Conservation (phyloP, 192 early-diverging fungal genomes). For the Backusella macrospora region DNA sequence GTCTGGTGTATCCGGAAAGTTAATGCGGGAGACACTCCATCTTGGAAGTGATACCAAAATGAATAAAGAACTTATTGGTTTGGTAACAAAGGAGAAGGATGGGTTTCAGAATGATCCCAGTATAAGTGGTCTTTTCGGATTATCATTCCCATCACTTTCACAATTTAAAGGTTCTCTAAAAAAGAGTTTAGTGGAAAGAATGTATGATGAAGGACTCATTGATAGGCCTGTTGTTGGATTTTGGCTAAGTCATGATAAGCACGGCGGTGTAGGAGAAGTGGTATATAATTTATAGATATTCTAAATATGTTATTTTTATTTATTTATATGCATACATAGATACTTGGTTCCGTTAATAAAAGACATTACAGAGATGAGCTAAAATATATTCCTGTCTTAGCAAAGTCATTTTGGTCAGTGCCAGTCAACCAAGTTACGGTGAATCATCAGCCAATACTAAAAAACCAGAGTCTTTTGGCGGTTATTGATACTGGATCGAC, state of each 20-base stretch:
- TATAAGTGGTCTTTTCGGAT: conserved; percentile 69
- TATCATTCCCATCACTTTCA: conserved; percentile 52
- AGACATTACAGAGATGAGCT: conserved; percentile 57
- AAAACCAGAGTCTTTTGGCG: conserved; percentile 5
- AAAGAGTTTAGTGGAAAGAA: conserved; percentile 14
- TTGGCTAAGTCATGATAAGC: conserved; percentile 35
- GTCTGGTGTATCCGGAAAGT: conserved; percentile 40
- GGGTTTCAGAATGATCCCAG: conserved; percentile 56
- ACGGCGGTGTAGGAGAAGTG: conserved; percentile 48
- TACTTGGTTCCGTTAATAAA: conserved; percentile 55
- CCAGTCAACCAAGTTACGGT: conserved; percentile 39
- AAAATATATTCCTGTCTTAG: conserved; percentile 53
- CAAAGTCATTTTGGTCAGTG: conserved; percentile 61
- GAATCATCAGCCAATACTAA: conserved; percentile 26
- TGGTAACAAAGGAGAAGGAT: conserved; percentile 58
- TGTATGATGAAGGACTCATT: conserved; percentile 27
- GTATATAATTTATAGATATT: conserved; percentile 29
- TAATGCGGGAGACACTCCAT: conserved; percentile 50
- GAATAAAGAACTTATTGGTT: conserved; percentile 60
- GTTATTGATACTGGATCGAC: conserved; percentile 65
- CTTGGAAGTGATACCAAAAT: conserved; percentile 55
- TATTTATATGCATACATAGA: conserved; percentile 1
- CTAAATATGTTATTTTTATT: neutral
- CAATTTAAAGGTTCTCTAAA: conserved; percentile 5
- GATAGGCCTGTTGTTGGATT: conserved; percentile 32